Evolutionary conservation across 1,139 yeast species (phyloP), one percentile per base, ranked within the genome.

Genomic region (Candida glucosophila): DNA sequence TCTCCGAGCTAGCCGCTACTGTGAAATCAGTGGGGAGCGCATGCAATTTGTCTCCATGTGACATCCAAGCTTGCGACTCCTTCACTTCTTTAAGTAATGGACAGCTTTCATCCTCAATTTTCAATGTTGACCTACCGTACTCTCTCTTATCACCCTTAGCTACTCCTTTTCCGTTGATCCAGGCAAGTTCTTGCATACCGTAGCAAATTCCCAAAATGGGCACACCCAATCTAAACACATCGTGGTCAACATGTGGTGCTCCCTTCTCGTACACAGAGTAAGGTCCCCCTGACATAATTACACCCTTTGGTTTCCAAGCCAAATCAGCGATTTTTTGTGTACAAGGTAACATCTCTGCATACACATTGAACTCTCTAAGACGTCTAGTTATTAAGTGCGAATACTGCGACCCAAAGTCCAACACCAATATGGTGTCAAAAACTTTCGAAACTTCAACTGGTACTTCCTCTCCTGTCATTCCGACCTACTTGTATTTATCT

Each of bases 311-410:
- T 52, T 75, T 86, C 93, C 95, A 90, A 34, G 77, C 62, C 47
- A 92, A 72, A 43, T 90, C 97, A 29, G 79, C 52, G 50, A 90
- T 88, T 67, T 88, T 90, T 61, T 90, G 97, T 31, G 98, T 90
- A 62, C 98, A 90, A 41, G 99, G 98, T 39, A 90, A 73, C 98
- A 90, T 90, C 65, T 92, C 99, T 40, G 98, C 97, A 59, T 92
- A 90, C 41, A 90, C 90, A 56, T 90, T 85, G 68, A 88, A 85
- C 58, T 90, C 99, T 71, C 99, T 83, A 47, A 90, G 71, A 62
- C 98, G 82, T 64, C 99, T 81, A 36, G 97, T 90, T 57, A 90
- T 86, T 53, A 90, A 67, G 53, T 90, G 99, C 34, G 95, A 83
- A 66, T 90, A 90, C 64, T 90, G 99, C 34, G 98, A 90, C 37